phyloP scores from a whole-genome alignment of 2,329 filamentous ascomycete species.

The Fusarium stilboides region DNA sequence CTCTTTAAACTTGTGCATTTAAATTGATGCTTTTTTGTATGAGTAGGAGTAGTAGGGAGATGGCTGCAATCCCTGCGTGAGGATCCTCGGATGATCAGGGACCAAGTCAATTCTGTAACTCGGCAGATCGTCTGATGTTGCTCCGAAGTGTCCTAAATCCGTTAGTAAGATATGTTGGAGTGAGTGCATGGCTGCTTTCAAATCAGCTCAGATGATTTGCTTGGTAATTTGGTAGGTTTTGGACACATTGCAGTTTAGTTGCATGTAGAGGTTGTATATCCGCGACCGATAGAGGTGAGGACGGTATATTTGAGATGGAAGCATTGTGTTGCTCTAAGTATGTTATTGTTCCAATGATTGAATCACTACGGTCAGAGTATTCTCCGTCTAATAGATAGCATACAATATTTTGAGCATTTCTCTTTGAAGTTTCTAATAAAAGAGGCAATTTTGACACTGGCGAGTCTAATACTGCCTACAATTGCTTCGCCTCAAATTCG shows the following conservation, averaged over 20 bases:
- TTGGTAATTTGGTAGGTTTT: conserved; percentile 30
- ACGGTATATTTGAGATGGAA: too few species aligned
- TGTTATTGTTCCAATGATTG: too few species aligned
- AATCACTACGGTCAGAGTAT: too few species aligned
- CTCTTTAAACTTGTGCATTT: too few species aligned
- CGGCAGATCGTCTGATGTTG: conserved; percentile 36
- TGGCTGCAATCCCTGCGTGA: neutral
- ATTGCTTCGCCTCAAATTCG: conserved; percentile 36
- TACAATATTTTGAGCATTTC: too few species aligned
- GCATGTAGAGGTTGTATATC: neutral
- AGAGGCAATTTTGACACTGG: conserved; percentile 8
- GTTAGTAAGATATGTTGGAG: neutral
- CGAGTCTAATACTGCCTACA: conserved; percentile 15
- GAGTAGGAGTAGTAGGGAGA: too few species aligned
- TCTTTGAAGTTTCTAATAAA: neutral
- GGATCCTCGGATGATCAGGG: conserved; percentile 14
- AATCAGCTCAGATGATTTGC: conserved; percentile 37
- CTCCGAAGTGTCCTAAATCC: conserved; percentile 17
- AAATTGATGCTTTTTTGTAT: neutral
- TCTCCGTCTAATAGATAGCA: too few species aligned
- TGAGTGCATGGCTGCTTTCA: conserved; percentile 23
- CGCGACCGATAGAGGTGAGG: too few species aligned
- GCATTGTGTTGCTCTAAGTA: too few species aligned
- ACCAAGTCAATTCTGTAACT: conserved; percentile 7
- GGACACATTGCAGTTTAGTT: conserved; percentile 39